Evolutionary conservation across 495 filamentous ascomycete genomes (phyloP).

Genomic region (Penicillium subrubescens): DNA sequence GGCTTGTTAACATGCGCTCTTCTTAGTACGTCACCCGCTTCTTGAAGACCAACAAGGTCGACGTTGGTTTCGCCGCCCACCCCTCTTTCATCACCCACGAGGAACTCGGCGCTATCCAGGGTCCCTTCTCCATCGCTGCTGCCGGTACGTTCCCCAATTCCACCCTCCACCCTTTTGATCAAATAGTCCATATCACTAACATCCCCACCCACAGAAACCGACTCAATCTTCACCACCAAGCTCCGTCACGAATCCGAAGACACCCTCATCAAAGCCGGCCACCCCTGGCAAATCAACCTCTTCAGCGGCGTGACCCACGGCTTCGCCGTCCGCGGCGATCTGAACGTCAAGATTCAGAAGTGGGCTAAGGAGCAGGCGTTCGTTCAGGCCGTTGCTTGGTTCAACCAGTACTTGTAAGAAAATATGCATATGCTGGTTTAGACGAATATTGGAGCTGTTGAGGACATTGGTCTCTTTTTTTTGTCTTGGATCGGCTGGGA

Average conservation of each 20-base stretch:
- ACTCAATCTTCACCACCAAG: constrained; percentile 74
- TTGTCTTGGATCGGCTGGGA: neutral
- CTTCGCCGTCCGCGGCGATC: constrained; percentile 73
- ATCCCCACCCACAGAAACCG: constrained; percentile 57
- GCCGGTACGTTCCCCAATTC: constrained; percentile 50
- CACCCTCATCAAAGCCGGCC: constrained; percentile 59
- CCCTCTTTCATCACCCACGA: constrained; percentile 76
- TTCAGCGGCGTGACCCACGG: constrained; percentile 78
- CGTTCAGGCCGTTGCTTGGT: constrained; percentile 78
- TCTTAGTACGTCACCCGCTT: constrained; percentile 46
- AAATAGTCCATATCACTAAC: neutral
- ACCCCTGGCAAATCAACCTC: constrained; percentile 80
- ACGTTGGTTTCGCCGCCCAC: constrained; percentile 75
- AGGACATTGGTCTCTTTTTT: neutral
- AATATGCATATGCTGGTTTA: neutral
- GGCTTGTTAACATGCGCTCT: neutral
- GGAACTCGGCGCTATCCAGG: constrained; percentile 70
- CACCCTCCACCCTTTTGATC: no score
- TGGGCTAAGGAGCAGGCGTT: constrained; percentile 88
- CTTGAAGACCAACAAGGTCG: constrained; percentile 50
- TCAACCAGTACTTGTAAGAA: constrained; percentile 60
- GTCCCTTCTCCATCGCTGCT: constrained; percentile 75
- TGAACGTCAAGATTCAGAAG: constrained; percentile 60
- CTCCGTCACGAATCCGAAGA: constrained; percentile 67
- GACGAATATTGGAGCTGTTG: neutral